These are phyloP conservation scores for Meira nashicola DNA, from an alignment of 1,284 basidiomycete species.

Conservation along the genomic window DNA sequence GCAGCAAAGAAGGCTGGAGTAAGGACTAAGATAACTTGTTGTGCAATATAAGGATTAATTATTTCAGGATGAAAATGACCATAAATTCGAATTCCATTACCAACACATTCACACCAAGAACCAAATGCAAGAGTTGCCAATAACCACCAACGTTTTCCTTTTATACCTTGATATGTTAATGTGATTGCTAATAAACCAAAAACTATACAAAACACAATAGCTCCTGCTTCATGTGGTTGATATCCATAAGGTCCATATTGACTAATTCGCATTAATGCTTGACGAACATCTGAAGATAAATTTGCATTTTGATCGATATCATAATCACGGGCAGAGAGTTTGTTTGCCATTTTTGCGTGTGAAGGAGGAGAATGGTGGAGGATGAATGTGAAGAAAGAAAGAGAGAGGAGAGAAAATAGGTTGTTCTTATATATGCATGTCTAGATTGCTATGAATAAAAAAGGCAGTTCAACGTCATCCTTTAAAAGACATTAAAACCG, in stretches of 20 bases:
- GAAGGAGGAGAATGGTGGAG: too few species aligned
- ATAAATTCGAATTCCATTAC: slow-evolving; percentile 16
- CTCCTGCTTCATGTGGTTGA: slow-evolving; percentile 13
- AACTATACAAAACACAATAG: slow-evolving; percentile 18
- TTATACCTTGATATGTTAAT: slow-evolving; percentile 12
- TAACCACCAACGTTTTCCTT: slow-evolving; percentile 23
- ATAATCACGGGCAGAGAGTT: too few species aligned
- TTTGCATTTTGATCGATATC: too few species aligned
- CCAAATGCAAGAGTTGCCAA: slow-evolving; percentile 6
- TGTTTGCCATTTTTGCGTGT: neutral
- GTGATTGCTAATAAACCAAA: slow-evolving; percentile 13
- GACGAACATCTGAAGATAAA: too few species aligned
- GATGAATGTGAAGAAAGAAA: too few species aligned
- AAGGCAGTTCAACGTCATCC: too few species aligned
- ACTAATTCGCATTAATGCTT: neutral
- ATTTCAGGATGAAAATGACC: slow-evolving; percentile 20
- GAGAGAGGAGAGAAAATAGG: too few species aligned
- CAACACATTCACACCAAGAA: neutral
- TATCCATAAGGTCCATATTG: slow-evolving; percentile 20
- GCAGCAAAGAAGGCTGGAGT: slow-evolving; percentile 36
- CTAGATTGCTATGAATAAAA: too few species aligned
- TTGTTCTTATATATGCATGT: too few species aligned
- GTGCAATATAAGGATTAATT: slow-evolving; percentile 26
- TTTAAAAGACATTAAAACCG: too few species aligned
- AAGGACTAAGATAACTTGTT: slow-evolving; percentile 27